Base-by-base conservation (phyloP, 257 asterid genomes). In the Salvia rosmarinus region DNA sequence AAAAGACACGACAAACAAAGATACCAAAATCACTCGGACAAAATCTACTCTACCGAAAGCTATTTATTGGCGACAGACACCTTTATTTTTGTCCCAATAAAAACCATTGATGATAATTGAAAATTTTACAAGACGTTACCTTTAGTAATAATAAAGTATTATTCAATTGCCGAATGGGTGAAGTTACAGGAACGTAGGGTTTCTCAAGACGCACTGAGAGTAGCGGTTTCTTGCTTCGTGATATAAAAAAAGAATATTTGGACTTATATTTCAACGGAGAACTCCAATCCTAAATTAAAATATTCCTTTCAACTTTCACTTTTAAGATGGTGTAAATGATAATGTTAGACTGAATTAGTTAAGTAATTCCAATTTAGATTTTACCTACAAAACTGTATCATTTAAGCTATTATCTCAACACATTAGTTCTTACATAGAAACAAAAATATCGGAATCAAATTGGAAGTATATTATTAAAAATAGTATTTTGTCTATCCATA, bases 1-100 rank as follows among this genome's bases (percentile, higher is more conserved):
- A 59, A 47, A 71, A 71, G 61, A 30, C 51, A 47, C 40, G 28
- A 32, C 76, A 71, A 19, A 59, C 16, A 46, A 43, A 46, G 59
- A 58, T 58, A 13, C 75, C n/a, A 17, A 71, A 69, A 71, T 44
- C 75, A 17, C 16, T 51, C 12, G 12, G 3, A 71, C 40, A 46
- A 32, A 47, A 47, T 60, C 46, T 34, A 32, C 70, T 19, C 11
- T n/a, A 30, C 68, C 68, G 28, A 58, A 59, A 58, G 61, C 40
- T 25, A 5, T 16, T 70, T n/a, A 42, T 43, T 30, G 35, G 6
- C n/a, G 12, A 32, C 17, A 3, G 19, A 28, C 6, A 14, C 23
- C 6, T 68, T 68, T 20, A 52, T 19, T 35, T 60, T 37, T 34
- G 25, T 60, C 28, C 7, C 47, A 0, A 57, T 6, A 57, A 10